Conservation (phyloP, 2,329 filamentous ascomycete genomes). For the Neofusicoccum laricinum region DNA sequence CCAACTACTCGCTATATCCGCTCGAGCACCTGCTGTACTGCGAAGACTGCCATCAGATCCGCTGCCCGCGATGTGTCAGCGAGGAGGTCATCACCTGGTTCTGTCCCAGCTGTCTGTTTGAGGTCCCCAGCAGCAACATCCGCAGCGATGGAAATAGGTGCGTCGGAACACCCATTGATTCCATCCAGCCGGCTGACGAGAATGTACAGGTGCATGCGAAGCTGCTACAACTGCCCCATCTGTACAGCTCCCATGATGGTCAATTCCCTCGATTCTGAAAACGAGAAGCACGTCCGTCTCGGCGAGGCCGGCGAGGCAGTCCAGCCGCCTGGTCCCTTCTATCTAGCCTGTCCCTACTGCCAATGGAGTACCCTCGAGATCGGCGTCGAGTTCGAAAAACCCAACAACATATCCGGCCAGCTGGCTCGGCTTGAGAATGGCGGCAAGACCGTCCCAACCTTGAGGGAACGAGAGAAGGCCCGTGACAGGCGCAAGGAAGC, state of each 20-base stretch:
- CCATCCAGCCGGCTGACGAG: not conserved
- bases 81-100: slow-evolving; percentile 96
- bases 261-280: slow-evolving; percentile 53
- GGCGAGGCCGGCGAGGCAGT: slow-evolving; percentile 6
- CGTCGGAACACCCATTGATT: not conserved
- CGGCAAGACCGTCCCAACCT: slow-evolving; percentile 37
- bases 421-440: slow-evolving; percentile 64
- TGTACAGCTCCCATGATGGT: slow-evolving; percentile 80
- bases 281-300: slow-evolving; percentile 6
- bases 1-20: slow-evolving; percentile 89
- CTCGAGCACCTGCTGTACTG: slow-evolving; percentile 94
- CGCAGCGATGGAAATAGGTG: slow-evolving; percentile 91
- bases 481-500: slow-evolving; percentile 35
- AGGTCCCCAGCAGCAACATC: slow-evolving; percentile 89
- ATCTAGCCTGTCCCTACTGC: slow-evolving; percentile 85
- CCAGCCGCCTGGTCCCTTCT: slow-evolving; percentile 58
- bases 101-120: slow-evolving; percentile 92
- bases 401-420: slow-evolving; percentile 81
- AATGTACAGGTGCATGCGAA: slow-evolving; percentile 72
- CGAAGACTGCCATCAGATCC: slow-evolving; percentile 94
- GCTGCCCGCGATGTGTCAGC: slow-evolving; percentile 84
- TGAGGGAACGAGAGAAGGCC: slow-evolving; percentile 40
- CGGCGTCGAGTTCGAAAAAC: slow-evolving; percentile 84
- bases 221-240: slow-evolving; percentile 91
- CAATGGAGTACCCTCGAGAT: slow-evolving; percentile 90